Evolutionary conservation across 1,284 basidiomycete genomes (phyloP).

Genomic region (Pseudozyma hubeiensis): DNA sequence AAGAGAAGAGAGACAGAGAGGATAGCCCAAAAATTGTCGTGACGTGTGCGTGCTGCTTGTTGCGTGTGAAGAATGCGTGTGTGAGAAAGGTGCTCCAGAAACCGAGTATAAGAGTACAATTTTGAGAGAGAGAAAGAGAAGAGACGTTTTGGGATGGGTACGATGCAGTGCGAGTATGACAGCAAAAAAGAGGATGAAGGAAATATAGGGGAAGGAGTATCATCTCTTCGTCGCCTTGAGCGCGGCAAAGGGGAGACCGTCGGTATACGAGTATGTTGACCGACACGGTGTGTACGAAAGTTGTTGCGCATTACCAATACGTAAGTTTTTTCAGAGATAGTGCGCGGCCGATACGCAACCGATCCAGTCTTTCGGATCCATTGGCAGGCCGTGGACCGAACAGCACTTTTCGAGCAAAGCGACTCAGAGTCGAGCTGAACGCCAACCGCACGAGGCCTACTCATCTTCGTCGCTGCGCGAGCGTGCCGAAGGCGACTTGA

Average conservation of each 20-base stretch:
- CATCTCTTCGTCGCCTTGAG: constrained; percentile 24
- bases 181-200: constrained; percentile 8
- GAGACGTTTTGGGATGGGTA: constrained; percentile 1
- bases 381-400: too few species aligned
- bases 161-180: constrained; percentile 44
- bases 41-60: constrained; percentile 6
- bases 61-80: constrained; percentile 9
- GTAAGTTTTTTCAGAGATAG: background rate
- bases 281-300: constrained; percentile 16
- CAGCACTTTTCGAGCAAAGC: too few species aligned
- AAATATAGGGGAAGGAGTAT: background rate
- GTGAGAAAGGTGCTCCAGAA: constrained; percentile 26
- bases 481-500: background rate
- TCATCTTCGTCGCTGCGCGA: constrained; percentile 45
- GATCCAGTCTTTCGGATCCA: too few species aligned
- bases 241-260: constrained; percentile 16
- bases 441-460: background rate
- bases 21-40: constrained; percentile 18
- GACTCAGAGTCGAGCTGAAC: background rate
- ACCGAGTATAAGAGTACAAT: constrained; percentile 53
- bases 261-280: constrained; percentile 49
- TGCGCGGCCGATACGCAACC: background rate
- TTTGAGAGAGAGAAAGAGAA: background rate
- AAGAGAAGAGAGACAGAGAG: constrained; percentile 14
- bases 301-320: background rate